These are phyloP conservation scores for Eleusine indica DNA, from an alignment of 176 grass and related monocot genomes.

Conservation along the genomic window DNA sequence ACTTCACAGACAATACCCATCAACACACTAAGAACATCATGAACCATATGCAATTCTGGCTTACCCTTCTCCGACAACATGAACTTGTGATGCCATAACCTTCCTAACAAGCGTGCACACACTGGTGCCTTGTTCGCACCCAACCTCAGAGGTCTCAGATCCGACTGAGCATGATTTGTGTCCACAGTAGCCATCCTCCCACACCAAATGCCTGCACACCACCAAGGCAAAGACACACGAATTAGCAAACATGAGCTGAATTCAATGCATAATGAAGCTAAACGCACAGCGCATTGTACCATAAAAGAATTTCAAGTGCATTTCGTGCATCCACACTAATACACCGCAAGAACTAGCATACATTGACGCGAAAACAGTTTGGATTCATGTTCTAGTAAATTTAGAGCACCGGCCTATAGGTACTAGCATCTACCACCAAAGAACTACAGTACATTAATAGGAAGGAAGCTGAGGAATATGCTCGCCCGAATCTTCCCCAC, in stretches of 20 bases:
- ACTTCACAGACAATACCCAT: not conserved
- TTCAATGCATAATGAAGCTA: slow-evolving; percentile 16
- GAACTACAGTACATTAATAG: slow-evolving; percentile 26
- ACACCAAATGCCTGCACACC: slow-evolving; percentile 76
- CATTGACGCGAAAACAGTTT: not conserved
- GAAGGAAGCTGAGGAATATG: slow-evolving; percentile 44
- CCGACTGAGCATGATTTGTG: slow-evolving; percentile 37
- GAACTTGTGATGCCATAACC: slow-evolving; percentile 66
- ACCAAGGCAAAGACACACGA: slow-evolving; percentile 17
- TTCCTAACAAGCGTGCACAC: slow-evolving; percentile 60
- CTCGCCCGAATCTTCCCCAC: slow-evolving; percentile 44
- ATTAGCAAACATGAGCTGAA: slow-evolving; percentile 19
- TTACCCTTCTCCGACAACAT: slow-evolving; percentile 76
- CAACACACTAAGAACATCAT: not conserved
- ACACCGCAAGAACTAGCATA: not conserved
- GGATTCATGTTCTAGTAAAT: slow-evolving; percentile 20
- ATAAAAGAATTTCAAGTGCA: slow-evolving; percentile 5
- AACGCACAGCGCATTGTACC: slow-evolving; percentile 17
- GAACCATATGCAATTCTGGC: slow-evolving; percentile 3
- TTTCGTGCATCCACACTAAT: not conserved
- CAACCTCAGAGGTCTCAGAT: slow-evolving; percentile 48
- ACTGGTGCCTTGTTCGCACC: slow-evolving; percentile 26
- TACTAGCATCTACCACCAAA: slow-evolving; percentile 12
- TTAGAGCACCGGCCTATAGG: slow-evolving; percentile 20
- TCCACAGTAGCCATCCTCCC: slow-evolving; percentile 78